Percentiles rank a stretch among this genome's conserved stretches.
Evolutionary conservation across 1,139 yeast genomes (phyloP).

Genomic region (Blastobotrys buckinghamii): DNA sequence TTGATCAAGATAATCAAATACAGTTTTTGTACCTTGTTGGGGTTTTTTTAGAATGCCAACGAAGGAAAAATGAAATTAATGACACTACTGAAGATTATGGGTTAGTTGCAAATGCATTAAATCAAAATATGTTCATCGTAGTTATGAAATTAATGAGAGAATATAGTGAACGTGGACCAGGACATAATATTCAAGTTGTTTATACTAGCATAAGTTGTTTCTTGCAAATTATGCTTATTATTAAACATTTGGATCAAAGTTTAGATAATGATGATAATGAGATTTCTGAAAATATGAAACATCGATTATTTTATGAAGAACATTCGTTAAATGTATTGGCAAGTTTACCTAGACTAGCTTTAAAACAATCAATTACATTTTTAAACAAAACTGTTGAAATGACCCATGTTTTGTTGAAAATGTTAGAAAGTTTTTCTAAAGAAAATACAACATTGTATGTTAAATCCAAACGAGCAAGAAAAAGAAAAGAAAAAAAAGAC

Average conservation of each 20-base stretch:
- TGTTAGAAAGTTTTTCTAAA: conserved; percentile 60
- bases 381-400: conserved; percentile 60
- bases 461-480: conserved; percentile 40
- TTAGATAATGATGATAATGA: conserved; percentile 39
- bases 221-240: conserved; percentile 54
- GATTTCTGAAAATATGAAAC: conserved; percentile 46
- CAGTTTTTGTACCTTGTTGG: conserved; percentile 58
- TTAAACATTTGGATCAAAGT: conserved; percentile 44
- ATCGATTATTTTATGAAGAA: conserved; percentile 58
- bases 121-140: conserved; percentile 59
- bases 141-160: conserved; percentile 52
- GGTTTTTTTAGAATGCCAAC: conserved; percentile 56
- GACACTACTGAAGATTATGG: conserved; percentile 36
- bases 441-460: conserved; percentile 56
- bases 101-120: conserved; percentile 60
- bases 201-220: conserved; percentile 71
- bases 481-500: conserved; percentile 19
- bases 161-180: conserved; percentile 41
- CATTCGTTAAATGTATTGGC: conserved; percentile 56
- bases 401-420: conserved; percentile 59
- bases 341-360: conserved; percentile 58
- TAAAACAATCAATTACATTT: conserved; percentile 59
- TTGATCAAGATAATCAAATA: conserved; percentile 33
- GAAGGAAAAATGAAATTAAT: conserved; percentile 9
- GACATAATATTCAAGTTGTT: conserved; percentile 32